Evolutionary conservation across 306 rosid species (phyloP).

Genomic region (Abrus precatorius): DNA sequence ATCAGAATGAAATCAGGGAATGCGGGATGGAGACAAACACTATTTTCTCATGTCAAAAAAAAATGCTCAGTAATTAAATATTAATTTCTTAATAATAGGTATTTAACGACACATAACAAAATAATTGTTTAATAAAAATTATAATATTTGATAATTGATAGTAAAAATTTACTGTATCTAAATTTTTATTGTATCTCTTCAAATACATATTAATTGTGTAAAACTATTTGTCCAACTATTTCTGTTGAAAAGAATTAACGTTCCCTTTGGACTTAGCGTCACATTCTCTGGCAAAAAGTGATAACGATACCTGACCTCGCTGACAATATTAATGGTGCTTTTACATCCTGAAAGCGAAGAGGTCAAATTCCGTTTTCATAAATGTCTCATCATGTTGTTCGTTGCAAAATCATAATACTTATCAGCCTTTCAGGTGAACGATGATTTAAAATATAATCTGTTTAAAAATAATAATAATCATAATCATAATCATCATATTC

Average conservation of each 20-base stretch:
- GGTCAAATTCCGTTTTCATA: slow-evolving; percentile 50
- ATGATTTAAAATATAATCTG: too few species aligned
- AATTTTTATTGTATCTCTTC: too few species aligned
- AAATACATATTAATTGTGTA: not conserved
- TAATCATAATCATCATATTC: too few species aligned
- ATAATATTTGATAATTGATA: too few species aligned
- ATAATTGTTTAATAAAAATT: too few species aligned
- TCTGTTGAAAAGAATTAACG: not conserved
- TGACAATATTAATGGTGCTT: slow-evolving; percentile 40
- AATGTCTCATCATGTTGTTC: slow-evolving; percentile 44
- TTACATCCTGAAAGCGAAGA: not conserved
- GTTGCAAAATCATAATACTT: not conserved
- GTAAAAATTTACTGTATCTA: too few species aligned
- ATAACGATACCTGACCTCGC: slow-evolving; percentile 11
- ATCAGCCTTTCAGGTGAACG: not conserved
- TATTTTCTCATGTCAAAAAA: too few species aligned
- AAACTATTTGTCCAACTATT: not conserved
- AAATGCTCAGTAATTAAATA: too few species aligned
- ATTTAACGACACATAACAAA: too few species aligned
- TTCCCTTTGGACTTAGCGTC: slow-evolving; percentile 25
- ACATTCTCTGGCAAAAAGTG: slow-evolving; percentile 34
- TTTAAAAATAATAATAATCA: too few species aligned
- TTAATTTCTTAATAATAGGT: too few species aligned
- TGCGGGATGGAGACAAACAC: slow-evolving; percentile 18
- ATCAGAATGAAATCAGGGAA: slow-evolving; percentile 19